Evolutionary conservation across 1,284 basidiomycete species (phyloP), one percentile per base, ranked within the genome.

Genomic region (Salmacisia buchloeana): DNA sequence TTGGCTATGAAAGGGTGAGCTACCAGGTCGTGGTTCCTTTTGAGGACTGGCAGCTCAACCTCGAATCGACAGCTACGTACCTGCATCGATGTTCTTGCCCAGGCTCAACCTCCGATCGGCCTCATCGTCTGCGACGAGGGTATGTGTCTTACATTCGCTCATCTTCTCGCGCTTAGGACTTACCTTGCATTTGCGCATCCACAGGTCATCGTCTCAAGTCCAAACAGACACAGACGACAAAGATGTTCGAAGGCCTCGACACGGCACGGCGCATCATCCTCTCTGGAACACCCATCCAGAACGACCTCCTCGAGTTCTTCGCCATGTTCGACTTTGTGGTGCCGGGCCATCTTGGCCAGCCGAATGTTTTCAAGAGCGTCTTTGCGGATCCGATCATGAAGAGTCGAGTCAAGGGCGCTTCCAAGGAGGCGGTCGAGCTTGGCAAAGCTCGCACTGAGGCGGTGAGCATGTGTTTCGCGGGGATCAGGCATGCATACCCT

Each of bases 301-400:
- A 99, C 80, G 92, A 97, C 78, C 83, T 99, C 21, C 85, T 89
- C 63, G 96, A 99, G 80, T 96, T 96, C 76, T 94, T 94, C 81
- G 86, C 93, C 3, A 97, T 97, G 93, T 87, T 90, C 49, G 88
- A 97, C 68, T 98, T 97, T 78, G 92, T 92, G 76, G 94, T 94
- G 78, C 94, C 93, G 21, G 90, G 89, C 23, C 80, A 96, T 18
- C 84, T 97, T 35, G 91, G 72, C 33, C 57, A 59, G 25, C 69
- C 68, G 57, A 59, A 62, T 5, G 64, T 58, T 46, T 81, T 81
- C 68, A 77, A 81, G 65, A 69, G 63, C 31, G 85, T 91, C 3
- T 98, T 92, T 74, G 94, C 97, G 79, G 85, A 81, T 29, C 92
- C 93, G 0, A 98, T 98, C 73, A 81, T 96, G 60, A 90, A 89